Conservation (phyloP, 2,329 filamentous ascomycete species). For the Didymellaceae sp. region DNA sequence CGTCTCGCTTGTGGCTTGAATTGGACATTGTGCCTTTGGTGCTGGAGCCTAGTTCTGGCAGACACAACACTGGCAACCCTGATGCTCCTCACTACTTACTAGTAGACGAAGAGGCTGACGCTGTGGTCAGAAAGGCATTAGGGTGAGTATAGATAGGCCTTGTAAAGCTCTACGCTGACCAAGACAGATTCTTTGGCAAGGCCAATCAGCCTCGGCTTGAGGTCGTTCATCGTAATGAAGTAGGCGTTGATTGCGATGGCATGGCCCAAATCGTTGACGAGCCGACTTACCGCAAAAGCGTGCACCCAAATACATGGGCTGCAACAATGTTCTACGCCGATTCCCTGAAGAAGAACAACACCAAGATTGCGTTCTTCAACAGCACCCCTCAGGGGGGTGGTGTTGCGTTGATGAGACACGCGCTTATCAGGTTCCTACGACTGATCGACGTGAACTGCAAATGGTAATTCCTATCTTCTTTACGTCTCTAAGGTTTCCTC, state of each 20-base stretch:
- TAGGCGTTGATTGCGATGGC: constrained; percentile 73
- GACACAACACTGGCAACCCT: constrained; percentile 5
- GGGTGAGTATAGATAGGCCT: constrained; percentile 58
- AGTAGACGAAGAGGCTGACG: constrained; percentile 83
- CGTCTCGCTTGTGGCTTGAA: constrained; percentile 75
- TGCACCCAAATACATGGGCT: constrained; percentile 68
- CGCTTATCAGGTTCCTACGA: constrained; percentile 73
- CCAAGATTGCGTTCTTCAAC: constrained; percentile 79
- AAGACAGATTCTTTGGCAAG: constrained; percentile 66
- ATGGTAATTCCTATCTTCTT: constrained; percentile 64
- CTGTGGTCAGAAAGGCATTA: constrained; percentile 79
- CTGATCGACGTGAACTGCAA: constrained; percentile 71
- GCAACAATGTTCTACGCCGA: constrained; percentile 68
- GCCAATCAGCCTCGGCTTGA: constrained; percentile 70
- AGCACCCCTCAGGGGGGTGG: constrained; percentile 82
- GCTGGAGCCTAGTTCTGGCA: constrained; percentile 48
- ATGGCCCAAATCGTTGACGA: constrained; percentile 65
- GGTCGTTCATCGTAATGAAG: constrained; percentile 70
- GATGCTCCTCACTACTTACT: constrained; percentile 60
- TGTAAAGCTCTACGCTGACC: neutral
- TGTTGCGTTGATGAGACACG: constrained; percentile 82
- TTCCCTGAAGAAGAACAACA: constrained; percentile 67
- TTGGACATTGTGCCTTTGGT: constrained; percentile 78
- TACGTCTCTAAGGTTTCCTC: neutral
- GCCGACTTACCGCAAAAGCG: constrained; percentile 67